These are phyloP conservation scores for Nemania sp. DNA, from an alignment of 2,329 filamentous ascomycete genomes.

Conservation along the genomic window DNA sequence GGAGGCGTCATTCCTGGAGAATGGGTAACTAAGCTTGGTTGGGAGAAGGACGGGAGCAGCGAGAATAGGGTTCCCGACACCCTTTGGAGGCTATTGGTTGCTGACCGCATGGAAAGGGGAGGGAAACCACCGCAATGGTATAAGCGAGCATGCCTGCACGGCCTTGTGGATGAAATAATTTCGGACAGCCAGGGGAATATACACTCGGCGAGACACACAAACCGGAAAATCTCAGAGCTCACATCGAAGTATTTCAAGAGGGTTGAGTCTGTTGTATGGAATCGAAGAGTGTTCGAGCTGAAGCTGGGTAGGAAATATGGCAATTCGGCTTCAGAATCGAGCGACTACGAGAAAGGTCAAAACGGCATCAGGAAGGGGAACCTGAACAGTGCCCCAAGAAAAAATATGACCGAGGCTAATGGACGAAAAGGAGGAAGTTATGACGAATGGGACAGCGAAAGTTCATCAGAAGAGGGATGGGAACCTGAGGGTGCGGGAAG, in stretches of 20 bases:
- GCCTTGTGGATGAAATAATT: conserved; percentile 10
- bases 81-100: conserved; percentile 14
- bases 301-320: not conserved
- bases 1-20: conserved; percentile 10
- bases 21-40: conserved; percentile 12
- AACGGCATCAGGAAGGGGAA: not conserved
- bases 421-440: not conserved
- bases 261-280: conserved; percentile 12
- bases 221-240: conserved; percentile 16
- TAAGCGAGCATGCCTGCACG: conserved; percentile 14
- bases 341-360: not conserved
- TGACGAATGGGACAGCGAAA: not conserved
- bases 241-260: conserved; percentile 12
- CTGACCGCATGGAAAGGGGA: conserved; percentile 12
- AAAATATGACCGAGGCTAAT: not conserved
- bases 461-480: not conserved
- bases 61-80: conserved; percentile 14
- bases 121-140: conserved; percentile 17
- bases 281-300: conserved; percentile 14
- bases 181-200: conserved; percentile 16
- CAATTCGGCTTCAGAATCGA: not conserved
- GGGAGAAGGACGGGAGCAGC: not conserved
- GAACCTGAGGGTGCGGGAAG: not conserved
- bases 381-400: not conserved
- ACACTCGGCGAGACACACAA: conserved; percentile 3